Conservation (phyloP, 1,284 basidiomycete genomes). For the Apiotrichum siamense region DNA sequence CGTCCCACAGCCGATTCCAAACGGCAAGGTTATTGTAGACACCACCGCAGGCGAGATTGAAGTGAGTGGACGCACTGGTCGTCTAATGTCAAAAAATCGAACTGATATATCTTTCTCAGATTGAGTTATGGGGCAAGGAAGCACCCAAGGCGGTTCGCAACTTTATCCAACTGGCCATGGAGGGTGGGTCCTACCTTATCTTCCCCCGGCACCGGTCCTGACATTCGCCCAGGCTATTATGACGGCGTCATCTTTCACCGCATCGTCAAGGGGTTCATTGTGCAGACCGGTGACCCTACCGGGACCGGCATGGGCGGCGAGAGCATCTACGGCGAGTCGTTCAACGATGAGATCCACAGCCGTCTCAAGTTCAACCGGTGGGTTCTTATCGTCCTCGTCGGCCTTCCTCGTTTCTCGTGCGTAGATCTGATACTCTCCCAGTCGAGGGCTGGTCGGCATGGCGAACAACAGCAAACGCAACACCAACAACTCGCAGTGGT, state of each 20-base stretch:
- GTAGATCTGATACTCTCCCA: slow-evolving; percentile 54
- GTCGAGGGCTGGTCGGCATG: slow-evolving; percentile 85
- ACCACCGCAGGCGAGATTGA: slow-evolving; percentile 89
- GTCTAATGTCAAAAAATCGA: neutral
- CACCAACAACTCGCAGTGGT: slow-evolving; percentile 83
- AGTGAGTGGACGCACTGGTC: slow-evolving; percentile 23
- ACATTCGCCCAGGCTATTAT: slow-evolving; percentile 80
- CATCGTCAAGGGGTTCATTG: slow-evolving; percentile 71
- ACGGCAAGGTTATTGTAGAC: slow-evolving; percentile 77
- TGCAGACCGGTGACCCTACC: slow-evolving; percentile 90
- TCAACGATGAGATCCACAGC: slow-evolving; percentile 90
- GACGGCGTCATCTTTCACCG: slow-evolving; percentile 91
- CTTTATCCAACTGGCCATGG: slow-evolving; percentile 81
- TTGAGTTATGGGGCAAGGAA: slow-evolving; percentile 95
- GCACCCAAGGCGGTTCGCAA: slow-evolving; percentile 89
- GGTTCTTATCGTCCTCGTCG: slow-evolving; percentile 2
- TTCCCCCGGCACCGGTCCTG: slow-evolving; percentile 8
- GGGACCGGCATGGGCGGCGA: slow-evolving; percentile 87
- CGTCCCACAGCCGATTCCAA: slow-evolving; percentile 53
- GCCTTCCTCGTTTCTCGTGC: neutral
- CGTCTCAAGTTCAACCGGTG: slow-evolving; percentile 56
- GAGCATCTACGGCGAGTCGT: slow-evolving; percentile 84
- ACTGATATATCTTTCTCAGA: slow-evolving; percentile 36
- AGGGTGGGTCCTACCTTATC: slow-evolving; percentile 61
- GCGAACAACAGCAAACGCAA: slow-evolving; percentile 81